phyloP scores from a whole-genome alignment of 192 early-diverging fungal genomes.

The Gigaspora rosea region DNA sequence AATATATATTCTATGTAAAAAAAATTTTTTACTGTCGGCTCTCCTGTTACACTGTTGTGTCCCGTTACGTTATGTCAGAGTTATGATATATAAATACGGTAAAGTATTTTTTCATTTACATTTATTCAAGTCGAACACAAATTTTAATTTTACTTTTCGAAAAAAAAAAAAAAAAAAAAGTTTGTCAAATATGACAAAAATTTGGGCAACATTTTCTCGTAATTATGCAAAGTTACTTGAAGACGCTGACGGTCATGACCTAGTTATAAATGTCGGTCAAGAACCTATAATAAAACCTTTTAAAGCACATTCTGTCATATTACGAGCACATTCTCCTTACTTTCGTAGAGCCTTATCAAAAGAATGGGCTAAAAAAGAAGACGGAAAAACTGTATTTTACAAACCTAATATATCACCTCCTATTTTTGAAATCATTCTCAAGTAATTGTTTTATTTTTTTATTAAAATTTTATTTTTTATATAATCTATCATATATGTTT shows the following conservation, averaged over 20 bases:
- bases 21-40: too few relatives aligned
- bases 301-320: conserved; percentile 5
- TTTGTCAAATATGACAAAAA: background rate
- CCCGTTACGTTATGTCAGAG: too few relatives aligned
- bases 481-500: background rate
- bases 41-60: too few relatives aligned
- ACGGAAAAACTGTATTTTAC: conserved; percentile 2
- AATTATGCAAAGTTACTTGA: conserved; percentile 13
- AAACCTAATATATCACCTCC: conserved; percentile 6
- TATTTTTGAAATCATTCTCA: background rate
- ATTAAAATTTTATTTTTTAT: background rate
- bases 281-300: background rate
- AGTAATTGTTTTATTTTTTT: background rate
- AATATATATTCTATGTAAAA: too few relatives aligned
- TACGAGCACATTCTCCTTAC: conserved; percentile 12
- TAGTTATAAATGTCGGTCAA: conserved; percentile 10
- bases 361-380: background rate
- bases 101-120: too few relatives aligned
- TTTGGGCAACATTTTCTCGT: background rate
- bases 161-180: background rate
- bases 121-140: too few relatives aligned
- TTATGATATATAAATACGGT: too few relatives aligned
- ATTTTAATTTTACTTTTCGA: background rate
- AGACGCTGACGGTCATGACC: background rate
- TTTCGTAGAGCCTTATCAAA: conserved; percentile 3